These are phyloP conservation scores for Rosa hybrid DNA, from an alignment of 331 rosid genomes.

Conservation along the genomic window DNA sequence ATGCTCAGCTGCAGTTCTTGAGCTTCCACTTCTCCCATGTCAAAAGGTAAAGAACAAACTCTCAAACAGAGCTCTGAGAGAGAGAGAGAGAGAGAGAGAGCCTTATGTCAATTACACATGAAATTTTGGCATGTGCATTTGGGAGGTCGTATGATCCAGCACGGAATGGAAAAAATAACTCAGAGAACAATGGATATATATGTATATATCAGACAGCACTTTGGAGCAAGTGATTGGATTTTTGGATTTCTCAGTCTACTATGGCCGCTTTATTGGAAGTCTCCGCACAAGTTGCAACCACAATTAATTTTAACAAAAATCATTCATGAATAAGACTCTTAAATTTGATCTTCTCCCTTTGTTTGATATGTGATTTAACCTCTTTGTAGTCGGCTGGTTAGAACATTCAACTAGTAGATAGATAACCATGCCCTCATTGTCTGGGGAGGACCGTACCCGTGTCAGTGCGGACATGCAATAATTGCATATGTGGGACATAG, in stretches of 20 bases:
- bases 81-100: neutral
- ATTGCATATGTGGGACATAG: neutral
- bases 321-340: neutral
- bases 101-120: neutral
- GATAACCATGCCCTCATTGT: neutral
- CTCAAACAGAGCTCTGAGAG: neutral
- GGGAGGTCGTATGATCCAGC: neutral
- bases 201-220: too few relatives aligned
- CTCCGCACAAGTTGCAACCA: neutral
- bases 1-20: constrained; percentile 35
- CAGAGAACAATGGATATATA: too few relatives aligned
- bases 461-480: neutral
- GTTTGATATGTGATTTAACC: neutral
- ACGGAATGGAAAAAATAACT: neutral
- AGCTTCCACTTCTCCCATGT: constrained; percentile 36
- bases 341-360: neutral
- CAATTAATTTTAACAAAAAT: neutral
- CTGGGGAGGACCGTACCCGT: neutral
- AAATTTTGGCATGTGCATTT: neutral
- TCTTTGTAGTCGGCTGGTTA: neutral
- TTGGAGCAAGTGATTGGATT: neutral
- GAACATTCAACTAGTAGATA: neutral
- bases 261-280: neutral
- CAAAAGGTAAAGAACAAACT: constrained; percentile 21
- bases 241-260: neutral